Conservation (phyloP, 1,284 basidiomycete species). For the Microbotryum violaceum region DNA sequence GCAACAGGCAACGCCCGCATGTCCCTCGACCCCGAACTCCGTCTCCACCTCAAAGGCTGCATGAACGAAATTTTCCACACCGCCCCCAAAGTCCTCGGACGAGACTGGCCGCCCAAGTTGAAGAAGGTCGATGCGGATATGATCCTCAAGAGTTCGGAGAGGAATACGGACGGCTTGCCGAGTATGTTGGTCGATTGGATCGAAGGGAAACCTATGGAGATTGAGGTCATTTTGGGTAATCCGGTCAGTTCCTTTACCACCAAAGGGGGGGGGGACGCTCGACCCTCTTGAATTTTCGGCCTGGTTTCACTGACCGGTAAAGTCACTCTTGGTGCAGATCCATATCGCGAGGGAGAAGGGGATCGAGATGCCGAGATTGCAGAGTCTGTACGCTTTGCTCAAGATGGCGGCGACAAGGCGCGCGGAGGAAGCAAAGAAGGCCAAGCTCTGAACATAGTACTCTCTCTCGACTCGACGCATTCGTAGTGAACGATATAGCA, state of each 20-base stretch:
- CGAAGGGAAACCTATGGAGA: constrained; percentile 40
- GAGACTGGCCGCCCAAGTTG: constrained; percentile 39
- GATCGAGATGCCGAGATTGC: constrained; percentile 42
- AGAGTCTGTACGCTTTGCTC: constrained; percentile 44
- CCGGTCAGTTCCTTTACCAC: constrained; percentile 15
- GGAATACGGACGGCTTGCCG: constrained; percentile 42
- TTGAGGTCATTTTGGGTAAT: constrained; percentile 43
- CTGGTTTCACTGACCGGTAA: neutral
- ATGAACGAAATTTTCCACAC: constrained; percentile 45
- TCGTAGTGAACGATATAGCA: no score
- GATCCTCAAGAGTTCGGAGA: constrained; percentile 41
- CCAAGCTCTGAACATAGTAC: neutral
- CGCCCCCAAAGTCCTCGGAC: constrained; percentile 40
- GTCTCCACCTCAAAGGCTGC: constrained; percentile 40
- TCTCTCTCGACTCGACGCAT: no score
- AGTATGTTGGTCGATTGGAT: constrained; percentile 47
- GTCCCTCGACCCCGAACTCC: constrained; percentile 40
- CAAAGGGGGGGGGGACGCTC: neutral
- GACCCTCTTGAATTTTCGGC: neutral
- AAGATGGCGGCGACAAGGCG: constrained; percentile 36
- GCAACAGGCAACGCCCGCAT: constrained; percentile 42
- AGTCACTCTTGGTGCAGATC: constrained; percentile 26
- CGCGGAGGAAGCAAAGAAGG: neutral
- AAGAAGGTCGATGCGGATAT: constrained; percentile 34
- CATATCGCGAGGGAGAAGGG: constrained; percentile 40